Evolutionary conservation across 2,329 filamentous ascomycete genomes (phyloP), one percentile per base, ranked within the genome.

Genomic region (Colletotrichum sp.): DNA sequence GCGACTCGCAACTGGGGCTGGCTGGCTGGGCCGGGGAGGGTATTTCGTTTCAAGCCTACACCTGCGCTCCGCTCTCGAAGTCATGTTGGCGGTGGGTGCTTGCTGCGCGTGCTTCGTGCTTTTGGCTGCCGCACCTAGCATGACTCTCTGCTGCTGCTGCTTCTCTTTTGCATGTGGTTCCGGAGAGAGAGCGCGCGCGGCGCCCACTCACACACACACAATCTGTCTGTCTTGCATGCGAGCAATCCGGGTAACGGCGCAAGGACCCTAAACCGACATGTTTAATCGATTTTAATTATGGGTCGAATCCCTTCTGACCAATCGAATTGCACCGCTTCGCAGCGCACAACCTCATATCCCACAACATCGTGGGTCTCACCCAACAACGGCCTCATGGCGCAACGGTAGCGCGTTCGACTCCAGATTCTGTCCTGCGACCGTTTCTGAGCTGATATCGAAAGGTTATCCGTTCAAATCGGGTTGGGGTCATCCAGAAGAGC

Each of bases 381-480:
- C 4, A 61, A 32, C 28, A n/a, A 8, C n/a, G 34, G 73, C 38
- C 73, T 48, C 26, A 66, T 75, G 73, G 73, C 73, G 73, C 73
- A 75, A 73, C 58, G 73, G 69, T 73, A 75, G 73, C 73, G 73
- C 73, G 58, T 75, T 75, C 73, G 73, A 75, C 73, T 75, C 73
- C 73, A 75, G 73, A 21, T 30, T 7, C 18, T 13, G 30, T 63
- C 59, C 9, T 16, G 8, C 13, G 6, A 18, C n/a, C 8, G 4
- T 8, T 8, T 26, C 21, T n/a, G 38, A 43, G 4, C 8, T 38
- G 36, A 16, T 8, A 75, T 75, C 73, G 73, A 73, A 75, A 75
- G 73, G 73, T 75, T 75, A 69, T 75, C 73, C 14, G 73, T 75
- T 75, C 73, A 69, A 75, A 73, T 75, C 73, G 18, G 73, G 73